phyloP scores from a whole-genome alignment of 108 stramenopile species.

The Cyclotella atomus region DNA sequence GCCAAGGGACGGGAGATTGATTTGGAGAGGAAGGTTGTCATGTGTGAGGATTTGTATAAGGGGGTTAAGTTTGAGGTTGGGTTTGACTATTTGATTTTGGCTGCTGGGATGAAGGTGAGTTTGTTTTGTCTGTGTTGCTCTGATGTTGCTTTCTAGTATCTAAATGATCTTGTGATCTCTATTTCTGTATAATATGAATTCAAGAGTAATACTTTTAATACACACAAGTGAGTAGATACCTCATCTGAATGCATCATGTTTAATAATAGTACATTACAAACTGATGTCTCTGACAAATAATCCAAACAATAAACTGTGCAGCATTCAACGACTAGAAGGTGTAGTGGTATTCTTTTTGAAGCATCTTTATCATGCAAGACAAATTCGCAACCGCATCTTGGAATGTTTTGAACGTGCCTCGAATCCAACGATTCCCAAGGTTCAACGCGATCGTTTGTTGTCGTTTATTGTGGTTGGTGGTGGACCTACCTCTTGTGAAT shows the following conservation, averaged over 20 bases:
- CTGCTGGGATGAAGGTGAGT: slow-evolving; percentile 72
- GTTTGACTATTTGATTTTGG: slow-evolving; percentile 91
- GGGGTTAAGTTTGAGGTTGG: slow-evolving; percentile 69
- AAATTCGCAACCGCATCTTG: slow-evolving; percentile 91
- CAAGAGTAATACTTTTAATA: slow-evolving; percentile 91
- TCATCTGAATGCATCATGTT: not conserved
- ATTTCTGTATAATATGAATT: no score
- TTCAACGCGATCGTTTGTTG: slow-evolving; percentile 83
- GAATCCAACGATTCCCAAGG: slow-evolving; percentile 66
- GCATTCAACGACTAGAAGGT: slow-evolving; percentile 61
- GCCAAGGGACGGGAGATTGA: slow-evolving; percentile 84
- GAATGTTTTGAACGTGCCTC: slow-evolving; percentile 96
- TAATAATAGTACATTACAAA: not conserved
- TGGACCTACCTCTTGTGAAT: slow-evolving; percentile 97
- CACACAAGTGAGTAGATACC: slow-evolving; percentile 56
- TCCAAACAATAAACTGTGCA: not conserved
- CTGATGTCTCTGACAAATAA: not conserved
- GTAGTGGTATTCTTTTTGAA: slow-evolving; percentile 94
- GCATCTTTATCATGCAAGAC: slow-evolving; percentile 93
- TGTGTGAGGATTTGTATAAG: slow-evolving; percentile 71
- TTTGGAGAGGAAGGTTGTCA: slow-evolving; percentile 55
- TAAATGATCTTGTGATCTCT: no score
- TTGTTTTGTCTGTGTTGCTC: not conserved
- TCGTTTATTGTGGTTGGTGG: slow-evolving; percentile 97
- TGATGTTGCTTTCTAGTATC: no score